These are phyloP conservation scores for Trematosphaeria pertusa DNA, from an alignment of 2,329 filamentous ascomycete genomes.

Conservation along the genomic window DNA sequence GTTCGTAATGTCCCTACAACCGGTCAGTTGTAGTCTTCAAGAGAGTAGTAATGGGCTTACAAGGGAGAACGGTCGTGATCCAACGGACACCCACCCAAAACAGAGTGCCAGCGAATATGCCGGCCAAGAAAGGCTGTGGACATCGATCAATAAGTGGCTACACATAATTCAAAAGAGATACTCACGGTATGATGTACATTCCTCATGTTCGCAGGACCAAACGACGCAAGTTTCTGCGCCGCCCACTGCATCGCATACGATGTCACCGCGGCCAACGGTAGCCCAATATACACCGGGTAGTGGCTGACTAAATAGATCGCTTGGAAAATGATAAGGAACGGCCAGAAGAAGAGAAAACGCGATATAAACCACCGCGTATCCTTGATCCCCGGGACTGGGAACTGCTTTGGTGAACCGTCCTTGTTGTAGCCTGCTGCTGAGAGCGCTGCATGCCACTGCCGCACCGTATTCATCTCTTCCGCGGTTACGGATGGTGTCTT, in stretches of 20 bases:
- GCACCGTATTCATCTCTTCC: constrained; percentile 84
- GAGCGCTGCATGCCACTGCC: constrained; percentile 82
- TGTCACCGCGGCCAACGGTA: constrained; percentile 73
- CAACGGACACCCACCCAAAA: constrained; percentile 83
- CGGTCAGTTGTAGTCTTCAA: constrained; percentile 36
- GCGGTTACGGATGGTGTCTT: constrained; percentile 90
- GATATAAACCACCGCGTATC: constrained; percentile 80
- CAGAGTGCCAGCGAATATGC: constrained; percentile 87
- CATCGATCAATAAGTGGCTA: constrained; percentile 17
- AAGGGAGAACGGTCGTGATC: constrained; percentile 74
- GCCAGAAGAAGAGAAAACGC: constrained; percentile 89
- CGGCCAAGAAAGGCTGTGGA: constrained; percentile 82
- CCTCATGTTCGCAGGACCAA: constrained; percentile 87
- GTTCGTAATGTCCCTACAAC: constrained; percentile 66
- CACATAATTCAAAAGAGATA: constrained; percentile 14
- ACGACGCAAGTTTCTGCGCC: constrained; percentile 78
- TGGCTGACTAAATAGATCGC: constrained; percentile 75
- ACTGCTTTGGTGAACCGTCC: constrained; percentile 75
- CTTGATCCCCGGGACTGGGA: constrained; percentile 78
- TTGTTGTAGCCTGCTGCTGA: constrained; percentile 83
- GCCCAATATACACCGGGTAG: constrained; percentile 74
- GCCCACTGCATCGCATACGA: constrained; percentile 77
- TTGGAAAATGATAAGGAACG: constrained; percentile 76
- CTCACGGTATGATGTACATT: constrained; percentile 86
- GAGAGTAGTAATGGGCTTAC: constrained; percentile 54